Conservation (phyloP, 2,329 filamentous ascomycete species). For the Fusarium continuum region DNA sequence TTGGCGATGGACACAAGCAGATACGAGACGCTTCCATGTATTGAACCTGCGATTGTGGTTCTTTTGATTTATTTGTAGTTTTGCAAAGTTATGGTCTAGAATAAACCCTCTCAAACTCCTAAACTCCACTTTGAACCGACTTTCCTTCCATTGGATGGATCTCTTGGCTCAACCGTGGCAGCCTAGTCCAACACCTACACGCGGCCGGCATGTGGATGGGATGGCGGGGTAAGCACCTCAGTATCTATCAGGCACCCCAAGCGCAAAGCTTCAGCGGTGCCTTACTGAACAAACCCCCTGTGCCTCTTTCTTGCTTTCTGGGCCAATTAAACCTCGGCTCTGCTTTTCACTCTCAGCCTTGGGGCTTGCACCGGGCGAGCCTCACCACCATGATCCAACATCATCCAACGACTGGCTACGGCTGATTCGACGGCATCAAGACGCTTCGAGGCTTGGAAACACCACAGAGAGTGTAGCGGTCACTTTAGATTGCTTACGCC, state of each 20-base stretch:
- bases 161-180: conserved; percentile 1
- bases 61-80: not conserved
- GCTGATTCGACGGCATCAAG: conserved; percentile 22
- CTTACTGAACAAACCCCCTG: conserved; percentile 13
- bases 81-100: no score
- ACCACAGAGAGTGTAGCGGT: not conserved
- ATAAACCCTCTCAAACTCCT: not conserved
- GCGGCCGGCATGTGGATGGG: conserved; percentile 31
- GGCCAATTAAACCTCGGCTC: conserved; percentile 20
- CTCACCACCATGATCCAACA: conserved; percentile 41
- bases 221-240: conserved; percentile 34
- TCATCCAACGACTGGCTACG: conserved; percentile 31
- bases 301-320: not conserved
- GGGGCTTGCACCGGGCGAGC: conserved; percentile 35
- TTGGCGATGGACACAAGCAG: not conserved
- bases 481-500: not conserved
- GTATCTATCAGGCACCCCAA: not conserved
- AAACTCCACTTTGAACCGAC: not conserved
- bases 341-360: conserved; percentile 34
- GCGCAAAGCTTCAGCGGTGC: conserved; percentile 10
- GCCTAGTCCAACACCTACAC: conserved; percentile 21
- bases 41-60: not conserved
- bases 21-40: conserved; percentile 14
- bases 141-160: no score
- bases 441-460: not conserved